Conservation (phyloP, 306 rosid genomes). For the Canavalia ensiformis region DNA sequence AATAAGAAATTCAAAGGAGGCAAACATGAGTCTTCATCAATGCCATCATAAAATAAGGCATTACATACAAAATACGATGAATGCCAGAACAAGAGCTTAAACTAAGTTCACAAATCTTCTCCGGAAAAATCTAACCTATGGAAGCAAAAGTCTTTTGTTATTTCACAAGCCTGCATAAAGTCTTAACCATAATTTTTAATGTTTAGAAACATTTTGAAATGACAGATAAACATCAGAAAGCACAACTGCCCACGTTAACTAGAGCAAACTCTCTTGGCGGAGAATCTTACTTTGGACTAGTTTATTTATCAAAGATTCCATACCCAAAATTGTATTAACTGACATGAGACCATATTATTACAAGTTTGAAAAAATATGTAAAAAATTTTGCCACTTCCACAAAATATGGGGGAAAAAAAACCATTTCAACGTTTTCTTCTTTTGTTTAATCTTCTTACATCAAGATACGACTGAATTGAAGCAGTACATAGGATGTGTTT, state of each 20-base stretch:
- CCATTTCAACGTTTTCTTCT: neutral
- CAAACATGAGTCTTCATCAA: neutral
- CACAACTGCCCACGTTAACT: neutral
- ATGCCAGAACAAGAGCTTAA: neutral
- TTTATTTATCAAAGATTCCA: neutral
- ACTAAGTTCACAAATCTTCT: neutral
- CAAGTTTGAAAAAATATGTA: neutral
- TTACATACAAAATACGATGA: too few relatives aligned
- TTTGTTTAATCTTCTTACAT: neutral
- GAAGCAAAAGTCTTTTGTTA: slow-evolving; percentile 8
- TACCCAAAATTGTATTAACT: slow-evolving; percentile 11
- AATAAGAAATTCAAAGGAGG: neutral
- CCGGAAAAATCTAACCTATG: slow-evolving; percentile 2
- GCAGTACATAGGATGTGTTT: neutral
- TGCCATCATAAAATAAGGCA: too few relatives aligned
- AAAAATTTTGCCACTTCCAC: neutral
- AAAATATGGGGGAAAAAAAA: neutral
- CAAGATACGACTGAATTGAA: slow-evolving; percentile 22
- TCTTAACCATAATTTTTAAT: too few relatives aligned
- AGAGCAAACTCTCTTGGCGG: neutral
- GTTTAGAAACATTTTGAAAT: neutral
- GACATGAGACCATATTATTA: neutral
- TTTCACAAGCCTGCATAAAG: neutral
- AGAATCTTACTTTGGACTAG: neutral
- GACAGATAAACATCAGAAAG: too few relatives aligned